phyloP scores from a whole-genome alignment of 805 yeast species.

The Candida bentonensis region DNA sequence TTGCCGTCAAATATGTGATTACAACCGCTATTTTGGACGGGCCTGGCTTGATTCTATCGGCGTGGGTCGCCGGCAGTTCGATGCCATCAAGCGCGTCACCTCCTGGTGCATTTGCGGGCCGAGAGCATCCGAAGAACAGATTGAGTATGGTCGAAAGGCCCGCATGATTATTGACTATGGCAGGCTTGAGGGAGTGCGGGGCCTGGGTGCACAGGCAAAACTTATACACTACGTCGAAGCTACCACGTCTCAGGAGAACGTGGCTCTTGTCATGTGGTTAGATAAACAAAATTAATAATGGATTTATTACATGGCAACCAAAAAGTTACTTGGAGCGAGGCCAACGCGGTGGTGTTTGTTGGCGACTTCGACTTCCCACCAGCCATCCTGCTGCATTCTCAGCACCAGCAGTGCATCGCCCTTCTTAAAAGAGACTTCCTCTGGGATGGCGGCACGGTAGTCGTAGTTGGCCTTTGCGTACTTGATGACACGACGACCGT shows the following conservation, averaged over 20 bases:
- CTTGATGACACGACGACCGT: constrained; percentile 39
- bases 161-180: constrained; percentile 66
- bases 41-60: constrained; percentile 21
- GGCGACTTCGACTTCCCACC: constrained; percentile 59
- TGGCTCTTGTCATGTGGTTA: constrained; percentile 39
- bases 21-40: constrained; percentile 36
- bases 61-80: constrained; percentile 20
- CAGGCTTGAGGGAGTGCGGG: constrained; percentile 35
- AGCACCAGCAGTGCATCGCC: constrained; percentile 41
- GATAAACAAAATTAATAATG: not conserved
- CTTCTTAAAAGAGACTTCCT: constrained; percentile 44
- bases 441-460: constrained; percentile 45
- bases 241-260: constrained; percentile 58
- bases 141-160: constrained; percentile 48
- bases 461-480: constrained; percentile 44
- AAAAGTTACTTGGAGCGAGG: constrained; percentile 49
- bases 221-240: constrained; percentile 45
- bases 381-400: constrained; percentile 51
- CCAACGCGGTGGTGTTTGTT: constrained; percentile 29
- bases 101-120: constrained; percentile 86
- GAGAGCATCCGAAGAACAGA: constrained; percentile 34
- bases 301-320: constrained; percentile 8
- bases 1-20: constrained; percentile 73
- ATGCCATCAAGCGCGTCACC: constrained; percentile 44
- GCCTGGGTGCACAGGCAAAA: constrained; percentile 22